Percentiles rank a stretch among this genome's conserved stretches.
Conservation (phyloP, 352 stramenopile genomes). For the Pythium biforme region DNA sequence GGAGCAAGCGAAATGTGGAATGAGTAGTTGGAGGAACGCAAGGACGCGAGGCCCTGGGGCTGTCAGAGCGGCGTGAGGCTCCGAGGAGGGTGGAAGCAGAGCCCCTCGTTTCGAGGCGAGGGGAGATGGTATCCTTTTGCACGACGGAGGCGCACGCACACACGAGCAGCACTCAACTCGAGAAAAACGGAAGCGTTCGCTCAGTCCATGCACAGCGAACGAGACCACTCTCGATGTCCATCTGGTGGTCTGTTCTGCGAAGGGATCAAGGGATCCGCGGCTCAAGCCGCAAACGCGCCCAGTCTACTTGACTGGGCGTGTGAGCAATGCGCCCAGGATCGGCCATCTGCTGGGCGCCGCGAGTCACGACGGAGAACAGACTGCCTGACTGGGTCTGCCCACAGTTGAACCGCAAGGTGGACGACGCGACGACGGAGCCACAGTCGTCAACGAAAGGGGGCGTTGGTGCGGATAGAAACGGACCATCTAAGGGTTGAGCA, state of each 20-base stretch:
- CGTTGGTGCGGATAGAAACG: neutral
- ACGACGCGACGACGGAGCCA: neutral
- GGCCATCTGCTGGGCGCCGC: conserved; percentile 5
- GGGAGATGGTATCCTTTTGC: neutral
- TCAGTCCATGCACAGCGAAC: neutral
- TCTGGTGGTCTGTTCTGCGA: conserved; percentile 1
- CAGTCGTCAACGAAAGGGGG: neutral
- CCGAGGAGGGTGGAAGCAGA: neutral
- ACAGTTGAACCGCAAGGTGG: neutral
- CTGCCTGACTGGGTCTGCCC: neutral
- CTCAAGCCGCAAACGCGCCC: too few species aligned
- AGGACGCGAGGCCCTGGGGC: neutral
- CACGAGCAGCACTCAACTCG: neutral
- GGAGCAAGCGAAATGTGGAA: conserved; percentile 27
- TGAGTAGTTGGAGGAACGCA: conserved; percentile 11
- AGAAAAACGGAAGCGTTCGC: conserved; percentile 6
- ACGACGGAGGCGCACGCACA: neutral
- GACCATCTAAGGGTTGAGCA: neutral
- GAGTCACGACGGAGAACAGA: conserved; percentile 2
- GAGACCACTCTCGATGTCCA: neutral
- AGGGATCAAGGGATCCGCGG: neutral
- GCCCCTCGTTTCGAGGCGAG: neutral
- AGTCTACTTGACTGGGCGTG: neutral
- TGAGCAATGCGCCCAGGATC: conserved; percentile 3
- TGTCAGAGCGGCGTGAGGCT: too few species aligned